Conservation (phyloP, 2,329 filamentous ascomycete species). For the Ophiostoma quercus region DNA sequence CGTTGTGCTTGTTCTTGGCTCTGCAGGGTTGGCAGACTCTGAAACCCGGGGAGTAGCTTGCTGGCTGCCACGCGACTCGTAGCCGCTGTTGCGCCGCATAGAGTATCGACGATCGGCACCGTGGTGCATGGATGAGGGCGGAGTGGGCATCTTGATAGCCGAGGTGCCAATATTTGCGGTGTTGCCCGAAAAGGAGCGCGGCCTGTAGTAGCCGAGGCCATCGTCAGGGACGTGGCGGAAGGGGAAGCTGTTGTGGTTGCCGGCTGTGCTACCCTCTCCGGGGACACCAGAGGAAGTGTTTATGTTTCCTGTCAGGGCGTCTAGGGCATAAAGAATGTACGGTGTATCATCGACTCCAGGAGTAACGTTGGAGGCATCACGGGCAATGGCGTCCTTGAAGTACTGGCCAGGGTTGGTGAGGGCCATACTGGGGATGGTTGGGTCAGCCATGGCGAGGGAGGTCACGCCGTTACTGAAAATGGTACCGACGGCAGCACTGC, state of each 20-base stretch:
- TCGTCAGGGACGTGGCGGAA: slow-evolving; percentile 35
- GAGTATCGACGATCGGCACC: slow-evolving; percentile 12
- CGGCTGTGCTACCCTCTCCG: slow-evolving; percentile 49
- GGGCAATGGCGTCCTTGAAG: slow-evolving; percentile 50
- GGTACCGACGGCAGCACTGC: background rate
- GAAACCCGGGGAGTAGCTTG: background rate
- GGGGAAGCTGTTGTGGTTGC: slow-evolving; percentile 21
- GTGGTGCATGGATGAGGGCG: slow-evolving; percentile 1
- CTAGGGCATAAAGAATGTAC: slow-evolving; percentile 84
- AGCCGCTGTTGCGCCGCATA: background rate
- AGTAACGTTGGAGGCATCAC: slow-evolving; percentile 53
- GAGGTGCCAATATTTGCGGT: slow-evolving; percentile 21
- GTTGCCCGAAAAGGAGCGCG: background rate
- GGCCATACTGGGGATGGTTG: slow-evolving; percentile 12
- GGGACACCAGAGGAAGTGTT: background rate
- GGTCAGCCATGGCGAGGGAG: background rate
- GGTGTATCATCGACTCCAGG: slow-evolving; percentile 79
- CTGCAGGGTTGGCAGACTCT: background rate
- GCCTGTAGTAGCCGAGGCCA: slow-evolving; percentile 38
- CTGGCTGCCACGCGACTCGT: background rate
- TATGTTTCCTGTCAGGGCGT: slow-evolving; percentile 70
- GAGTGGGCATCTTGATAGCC: slow-evolving; percentile 17
- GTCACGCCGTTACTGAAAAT: slow-evolving; percentile 10
- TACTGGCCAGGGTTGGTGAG: slow-evolving; percentile 27
- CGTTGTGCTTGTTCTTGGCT: slow-evolving; percentile 16